phyloP scores from a whole-genome alignment of 805 yeast genomes.

The Candida verbasci region DNA sequence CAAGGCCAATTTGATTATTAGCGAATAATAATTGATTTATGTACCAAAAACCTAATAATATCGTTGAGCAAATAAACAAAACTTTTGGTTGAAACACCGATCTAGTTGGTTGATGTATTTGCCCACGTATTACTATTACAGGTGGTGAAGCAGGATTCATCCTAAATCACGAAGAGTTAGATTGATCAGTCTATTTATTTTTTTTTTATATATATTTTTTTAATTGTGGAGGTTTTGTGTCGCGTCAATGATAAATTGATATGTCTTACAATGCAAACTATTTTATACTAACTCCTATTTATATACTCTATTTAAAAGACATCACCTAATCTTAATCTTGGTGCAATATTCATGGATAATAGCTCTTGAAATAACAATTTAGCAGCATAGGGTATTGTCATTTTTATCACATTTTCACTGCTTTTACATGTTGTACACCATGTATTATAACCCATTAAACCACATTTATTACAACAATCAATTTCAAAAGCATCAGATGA shows the following conservation, averaged over 20 bases:
- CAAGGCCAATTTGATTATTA: slow-evolving; percentile 12
- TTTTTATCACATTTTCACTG: slow-evolving; percentile 77
- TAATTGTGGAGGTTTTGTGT: no score
- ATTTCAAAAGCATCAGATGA: slow-evolving; percentile 98
- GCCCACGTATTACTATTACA: background rate
- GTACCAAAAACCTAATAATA: slow-evolving; percentile 9
- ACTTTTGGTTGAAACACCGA: slow-evolving; percentile 10
- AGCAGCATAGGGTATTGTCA: slow-evolving; percentile 99
- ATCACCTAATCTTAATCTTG: slow-evolving; percentile 85
- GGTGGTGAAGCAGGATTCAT: background rate
- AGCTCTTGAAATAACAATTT: slow-evolving; percentile 94
- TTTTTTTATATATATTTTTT: background rate
- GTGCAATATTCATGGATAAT: slow-evolving; percentile 98
- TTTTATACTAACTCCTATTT: no score
- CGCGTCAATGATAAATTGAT: no score
- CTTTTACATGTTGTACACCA: slow-evolving; percentile 98
- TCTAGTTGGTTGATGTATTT: slow-evolving; percentile 3
- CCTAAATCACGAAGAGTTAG: no score
- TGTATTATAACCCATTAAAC: slow-evolving; percentile 93
- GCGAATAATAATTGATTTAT: slow-evolving; percentile 1
- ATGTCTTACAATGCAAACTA: no score
- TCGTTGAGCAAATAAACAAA: slow-evolving; percentile 8
- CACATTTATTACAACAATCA: slow-evolving; percentile 90
- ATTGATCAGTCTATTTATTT: background rate
- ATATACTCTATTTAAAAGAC: slow-evolving; percentile 46